Base-by-base conservation (phyloP, 176 grass and related monocot genomes). In the Dendrocalamus sinicus region DNA sequence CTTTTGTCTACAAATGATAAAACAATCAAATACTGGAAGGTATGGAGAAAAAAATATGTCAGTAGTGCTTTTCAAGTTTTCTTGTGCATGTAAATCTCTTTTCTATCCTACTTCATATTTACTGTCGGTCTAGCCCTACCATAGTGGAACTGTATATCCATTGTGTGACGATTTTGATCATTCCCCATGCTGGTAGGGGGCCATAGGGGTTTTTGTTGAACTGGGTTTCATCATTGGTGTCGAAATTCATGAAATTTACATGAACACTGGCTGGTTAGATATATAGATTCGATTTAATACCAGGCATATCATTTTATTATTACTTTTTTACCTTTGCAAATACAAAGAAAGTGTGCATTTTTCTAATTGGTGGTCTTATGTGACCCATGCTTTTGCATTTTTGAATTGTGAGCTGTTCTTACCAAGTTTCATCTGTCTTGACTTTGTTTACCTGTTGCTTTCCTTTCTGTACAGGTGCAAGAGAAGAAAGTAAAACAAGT, bases 21-120 rank as follows among this genome's bases (percentile, higher is more conserved):
- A 88, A 96, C 94, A 35, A 96, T 96, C 44, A 96, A 96, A 86
- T 96, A 91, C 71, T 96, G 94, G 94, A 96, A 96, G 94, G 94
- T 96, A 89, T 77, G 78, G 19, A n/a, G 7, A 6, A 53, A 64
- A 63, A 55, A 54, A 20, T 41, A 81, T 64, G 43, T 17, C 16
- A 23, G 40, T 7, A 59, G 22, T 30, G n/a, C 11, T 78, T 77
- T 89, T 84, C 7, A 80, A 64, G 14, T 35, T 67, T 51, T 41
- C 23, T 57, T 55, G 41, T 35, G 12, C 12, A 70, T 79, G 51
- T 40, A 9, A 61, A 51, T 80, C 51, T 64, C 48, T 46, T 83
- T 73, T 51, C 8, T 30, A 13, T 88, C 8, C 54, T 76, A 75
- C 30, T 51, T 68, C 16, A 44, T 80, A 28, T 83, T 62, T 70